Base-by-base conservation (phyloP, 352 stramenopile genomes). In the Globisporangium camurandrum region DNA sequence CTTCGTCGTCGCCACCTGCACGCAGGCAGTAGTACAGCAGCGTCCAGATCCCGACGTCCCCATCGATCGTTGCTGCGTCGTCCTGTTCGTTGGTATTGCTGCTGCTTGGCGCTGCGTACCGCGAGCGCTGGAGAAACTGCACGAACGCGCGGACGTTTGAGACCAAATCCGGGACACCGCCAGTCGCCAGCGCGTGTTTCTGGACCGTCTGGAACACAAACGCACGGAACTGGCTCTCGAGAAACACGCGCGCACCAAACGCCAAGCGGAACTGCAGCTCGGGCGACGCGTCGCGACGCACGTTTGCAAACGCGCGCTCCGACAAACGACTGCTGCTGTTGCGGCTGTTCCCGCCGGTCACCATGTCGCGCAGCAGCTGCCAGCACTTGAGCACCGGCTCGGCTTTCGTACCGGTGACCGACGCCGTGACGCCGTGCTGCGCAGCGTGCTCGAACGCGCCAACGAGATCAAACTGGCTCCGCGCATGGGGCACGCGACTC, bases 151-250 rank as follows among this genome's bases (percentile, higher is more conserved):
- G 75, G 17, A 93, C 63, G 30, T 60, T 84, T n/a, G 82, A 71
- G 40, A 88, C 65, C 4, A 90, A 52, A 43, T 86, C 71, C 2
- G 77, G 76, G 8, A 88, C 66, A 4, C 82, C 79, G 28, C 82
- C 82, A 10, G 70, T 90, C 28, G 82, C 71, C 33, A 89, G 56
- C 24, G 71, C 63, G 43, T 91, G 70, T 56, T 89, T 84, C 53
- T 86, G 69, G 19, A 91, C 73, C 8, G 73, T 88, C 52, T 87
- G 76, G 61, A 88, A 75, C n/a, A 93, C 65, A 40, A 87, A 89
- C 2, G 53, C 46, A 31, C 69, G 74, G 61, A 88, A 93, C 46
- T 89, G 82, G 36, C 68, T 82, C 55, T 93, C 82, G 14, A 93
- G 49, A 49, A 89, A 90, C 23, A 84, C 64, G 16, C 75, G 73